A percentile compares a stretch with the other conserved stretches of the same genome.
phyloP scores from a whole-genome alignment of 1,284 basidiomycete genomes.

The Fistulina hepatica region DNA sequence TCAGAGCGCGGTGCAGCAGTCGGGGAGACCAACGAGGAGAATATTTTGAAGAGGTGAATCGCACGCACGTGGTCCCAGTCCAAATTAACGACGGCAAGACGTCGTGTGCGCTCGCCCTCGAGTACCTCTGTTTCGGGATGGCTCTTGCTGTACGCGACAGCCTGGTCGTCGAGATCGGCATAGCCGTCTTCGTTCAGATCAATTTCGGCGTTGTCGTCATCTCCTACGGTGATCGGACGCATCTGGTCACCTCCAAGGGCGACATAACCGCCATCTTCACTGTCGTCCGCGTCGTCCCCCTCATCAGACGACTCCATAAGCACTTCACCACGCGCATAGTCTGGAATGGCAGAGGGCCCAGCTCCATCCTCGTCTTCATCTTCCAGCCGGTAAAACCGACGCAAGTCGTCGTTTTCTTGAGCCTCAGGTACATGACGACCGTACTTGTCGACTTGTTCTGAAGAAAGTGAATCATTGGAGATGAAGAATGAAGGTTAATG shows the following conservation, averaged over 20 bases:
- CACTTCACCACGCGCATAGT: constrained; percentile 87
- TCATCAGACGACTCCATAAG: constrained; percentile 84
- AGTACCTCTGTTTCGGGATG: constrained; percentile 28
- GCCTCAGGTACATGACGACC: constrained; percentile 65
- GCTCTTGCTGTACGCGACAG: constrained; percentile 45
- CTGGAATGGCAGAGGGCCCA: constrained; percentile 33
- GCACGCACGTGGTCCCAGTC: constrained; percentile 98
- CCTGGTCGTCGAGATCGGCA: constrained; percentile 66
- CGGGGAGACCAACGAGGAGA: constrained; percentile 75
- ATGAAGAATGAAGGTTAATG: constrained; percentile 7
- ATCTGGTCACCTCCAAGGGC: constrained; percentile 36
- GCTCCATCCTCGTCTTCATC: constrained; percentile 27
- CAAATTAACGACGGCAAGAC: constrained; percentile 89
- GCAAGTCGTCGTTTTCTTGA: constrained; percentile 66
- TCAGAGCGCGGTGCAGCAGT: constrained; percentile 31
- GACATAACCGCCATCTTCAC: constrained; percentile 40
- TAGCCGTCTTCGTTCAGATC: constrained; percentile 71
- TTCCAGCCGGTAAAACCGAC: constrained; percentile 74
- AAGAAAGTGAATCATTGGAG: constrained; percentile 10
- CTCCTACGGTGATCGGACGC: constrained; percentile 30
- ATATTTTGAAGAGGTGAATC: constrained; percentile 85
- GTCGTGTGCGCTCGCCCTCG: constrained; percentile 44
- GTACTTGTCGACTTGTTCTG: constrained; percentile 83
- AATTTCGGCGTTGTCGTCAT: constrained; percentile 47
- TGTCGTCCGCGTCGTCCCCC: constrained; percentile 39